These are phyloP conservation scores for Ceratobasidium papillatum DNA, from an alignment of 1,284 basidiomycete genomes.

Conservation along the genomic window DNA sequence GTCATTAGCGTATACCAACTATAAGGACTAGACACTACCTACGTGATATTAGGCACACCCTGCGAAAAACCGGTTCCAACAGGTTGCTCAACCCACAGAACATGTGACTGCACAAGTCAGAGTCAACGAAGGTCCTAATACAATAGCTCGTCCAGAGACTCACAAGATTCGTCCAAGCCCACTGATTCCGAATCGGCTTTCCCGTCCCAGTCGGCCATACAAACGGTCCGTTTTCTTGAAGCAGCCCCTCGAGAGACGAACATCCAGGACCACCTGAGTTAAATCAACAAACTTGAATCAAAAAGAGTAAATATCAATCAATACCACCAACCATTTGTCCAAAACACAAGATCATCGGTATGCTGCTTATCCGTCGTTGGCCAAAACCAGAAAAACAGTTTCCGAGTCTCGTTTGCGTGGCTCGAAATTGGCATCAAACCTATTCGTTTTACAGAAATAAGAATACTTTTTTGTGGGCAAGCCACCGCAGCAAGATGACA, in stretches of 20 bases:
- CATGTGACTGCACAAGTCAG: conserved; percentile 57
- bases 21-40: conserved; percentile 50
- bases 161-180: conserved; percentile 79
- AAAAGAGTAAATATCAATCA: neutral
- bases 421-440: conserved; percentile 75
- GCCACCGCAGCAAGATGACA: neutral
- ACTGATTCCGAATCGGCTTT: conserved; percentile 70
- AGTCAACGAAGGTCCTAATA: neutral
- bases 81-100: conserved; percentile 87
- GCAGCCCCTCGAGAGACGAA: conserved; percentile 76
- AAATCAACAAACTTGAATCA: neutral
- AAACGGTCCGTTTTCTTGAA: conserved; percentile 86
- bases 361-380: conserved; percentile 53
- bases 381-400: conserved; percentile 90
- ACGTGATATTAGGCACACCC: conserved; percentile 69
- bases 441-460: neutral
- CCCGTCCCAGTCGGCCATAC: conserved; percentile 72
- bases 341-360: conserved; percentile 26
- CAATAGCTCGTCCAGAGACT: neutral
- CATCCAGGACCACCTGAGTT: conserved; percentile 64
- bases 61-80: conserved; percentile 83
- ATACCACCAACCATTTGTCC: conserved; percentile 26
- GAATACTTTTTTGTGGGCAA: neutral
- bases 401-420: conserved; percentile 66
- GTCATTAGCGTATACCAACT: conserved; percentile 49